These are phyloP conservation scores for Pisolithus sp. DNA, from an alignment of 768 basidiomycete species.

Conservation along the genomic window DNA sequence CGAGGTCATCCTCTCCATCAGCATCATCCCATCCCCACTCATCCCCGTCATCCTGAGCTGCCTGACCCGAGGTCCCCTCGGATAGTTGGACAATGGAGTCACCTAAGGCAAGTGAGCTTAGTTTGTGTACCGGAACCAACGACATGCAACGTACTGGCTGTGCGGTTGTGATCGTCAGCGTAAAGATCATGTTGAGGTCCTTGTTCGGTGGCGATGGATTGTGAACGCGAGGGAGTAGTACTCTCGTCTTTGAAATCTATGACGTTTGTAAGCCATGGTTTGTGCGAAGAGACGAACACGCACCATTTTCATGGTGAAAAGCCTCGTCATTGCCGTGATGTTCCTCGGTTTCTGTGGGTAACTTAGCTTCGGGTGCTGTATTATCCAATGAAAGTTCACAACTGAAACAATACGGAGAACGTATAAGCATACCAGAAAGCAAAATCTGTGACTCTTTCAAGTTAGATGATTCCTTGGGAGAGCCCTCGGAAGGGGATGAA, in stretches of 20 bases:
- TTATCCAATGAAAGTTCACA: background rate
- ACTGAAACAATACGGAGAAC: background rate
- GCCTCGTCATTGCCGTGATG: background rate
- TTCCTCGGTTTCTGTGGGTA: background rate
- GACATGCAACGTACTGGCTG: conserved; percentile 21
- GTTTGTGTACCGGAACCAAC: background rate
- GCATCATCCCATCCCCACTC: conserved; percentile 37
- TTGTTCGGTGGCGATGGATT: conserved; percentile 7
- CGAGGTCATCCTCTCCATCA: conserved; percentile 39
- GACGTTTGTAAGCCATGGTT: conserved; percentile 1
- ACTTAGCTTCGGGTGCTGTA: background rate
- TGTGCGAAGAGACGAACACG: background rate
- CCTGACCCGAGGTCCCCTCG: conserved; percentile 15
- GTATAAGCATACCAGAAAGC: background rate
- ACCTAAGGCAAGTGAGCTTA: background rate
- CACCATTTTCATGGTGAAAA: background rate
- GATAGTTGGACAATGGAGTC: conserved; percentile 1
- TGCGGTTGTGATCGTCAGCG: conserved; percentile 20
- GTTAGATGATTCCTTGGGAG: background rate
- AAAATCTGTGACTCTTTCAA: background rate
- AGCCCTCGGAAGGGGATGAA: background rate
- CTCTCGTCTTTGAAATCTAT: conserved; percentile 4
- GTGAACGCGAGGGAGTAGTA: conserved; percentile 10
- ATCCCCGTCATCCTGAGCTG: conserved; percentile 9
- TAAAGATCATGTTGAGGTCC: background rate